Percentiles rank a stretch among this genome's conserved stretches.
These are phyloP conservation scores for Cercospora sojina DNA, from an alignment of 2,329 filamentous ascomycete species.

Conservation along the genomic window DNA sequence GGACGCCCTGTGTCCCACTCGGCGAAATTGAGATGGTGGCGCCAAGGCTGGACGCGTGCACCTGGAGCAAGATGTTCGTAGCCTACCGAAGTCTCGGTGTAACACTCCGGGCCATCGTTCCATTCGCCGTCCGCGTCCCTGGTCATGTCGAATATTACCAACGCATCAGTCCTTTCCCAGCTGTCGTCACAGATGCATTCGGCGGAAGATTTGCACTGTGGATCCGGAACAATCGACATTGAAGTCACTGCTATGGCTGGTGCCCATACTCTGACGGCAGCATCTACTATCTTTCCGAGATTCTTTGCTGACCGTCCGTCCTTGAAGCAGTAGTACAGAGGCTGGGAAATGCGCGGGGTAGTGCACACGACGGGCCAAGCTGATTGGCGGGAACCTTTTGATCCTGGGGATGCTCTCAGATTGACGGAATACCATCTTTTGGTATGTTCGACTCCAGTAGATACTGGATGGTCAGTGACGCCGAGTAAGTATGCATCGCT, in stretches of 20 bases:
- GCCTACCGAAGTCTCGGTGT: slow-evolving; percentile 21
- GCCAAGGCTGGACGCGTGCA: background rate
- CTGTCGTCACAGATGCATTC: slow-evolving; percentile 10
- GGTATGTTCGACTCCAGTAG: background rate
- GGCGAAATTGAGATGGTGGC: slow-evolving; percentile 13
- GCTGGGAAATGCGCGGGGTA: slow-evolving; percentile 6
- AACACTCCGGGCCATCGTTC: slow-evolving; percentile 17
- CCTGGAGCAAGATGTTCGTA: slow-evolving; percentile 16
- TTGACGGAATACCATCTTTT: background rate
- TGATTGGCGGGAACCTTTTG: background rate
- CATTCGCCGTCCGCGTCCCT: slow-evolving; percentile 20
- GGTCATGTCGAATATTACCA: slow-evolving; percentile 26
- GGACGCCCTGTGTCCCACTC: background rate
- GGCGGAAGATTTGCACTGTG: background rate
- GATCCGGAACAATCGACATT: slow-evolving; percentile 21
- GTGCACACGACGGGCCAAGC: slow-evolving; percentile 26
- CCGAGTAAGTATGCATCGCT: background rate
- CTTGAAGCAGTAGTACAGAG: slow-evolving; percentile 28
- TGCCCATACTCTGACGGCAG: slow-evolving; percentile 22
- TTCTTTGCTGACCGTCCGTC: slow-evolving; percentile 23
- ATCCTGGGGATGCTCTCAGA: background rate
- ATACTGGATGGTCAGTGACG: background rate
- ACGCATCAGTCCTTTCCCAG: slow-evolving; percentile 16
- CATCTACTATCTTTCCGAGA: slow-evolving; percentile 21
- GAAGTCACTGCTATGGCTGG: slow-evolving; percentile 21